Evolutionary conservation across 768 basidiomycete species (phyloP).

Genomic region (Pleurotus eryngii): DNA sequence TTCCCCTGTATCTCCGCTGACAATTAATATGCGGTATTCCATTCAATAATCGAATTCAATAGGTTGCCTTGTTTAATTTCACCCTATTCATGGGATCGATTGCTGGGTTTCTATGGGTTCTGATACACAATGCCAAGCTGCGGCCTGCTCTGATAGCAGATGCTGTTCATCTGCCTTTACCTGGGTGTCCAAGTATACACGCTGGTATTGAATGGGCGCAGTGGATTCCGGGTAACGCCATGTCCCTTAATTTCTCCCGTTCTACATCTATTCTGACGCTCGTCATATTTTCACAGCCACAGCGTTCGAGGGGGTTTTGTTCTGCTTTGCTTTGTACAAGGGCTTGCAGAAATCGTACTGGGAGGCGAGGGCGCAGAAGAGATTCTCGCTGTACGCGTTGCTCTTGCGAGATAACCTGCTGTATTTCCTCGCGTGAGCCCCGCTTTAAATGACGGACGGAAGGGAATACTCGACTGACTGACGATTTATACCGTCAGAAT

Average conservation of each 20-base stretch:
- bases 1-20: neutral
- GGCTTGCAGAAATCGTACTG: constrained; percentile 21
- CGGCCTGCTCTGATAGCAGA: constrained; percentile 33
- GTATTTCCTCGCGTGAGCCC: constrained; percentile 39
- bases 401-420: constrained; percentile 41
- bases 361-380: constrained; percentile 20
- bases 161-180: constrained; percentile 33
- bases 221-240: constrained; percentile 38
- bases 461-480: too few species aligned
- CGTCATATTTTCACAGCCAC: constrained; percentile 24
- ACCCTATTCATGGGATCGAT: constrained; percentile 39
- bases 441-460: neutral
- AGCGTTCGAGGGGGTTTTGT: constrained; percentile 38
- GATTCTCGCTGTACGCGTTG: constrained; percentile 27
- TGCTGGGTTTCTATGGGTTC: constrained; percentile 37
- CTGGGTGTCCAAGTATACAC: constrained; percentile 39
- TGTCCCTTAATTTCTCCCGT: neutral
- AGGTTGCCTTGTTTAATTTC: constrained; percentile 38
- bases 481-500: constrained; percentile 24
- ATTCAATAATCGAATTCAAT: too few species aligned
- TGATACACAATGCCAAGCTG: constrained; percentile 32
- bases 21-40: neutral
- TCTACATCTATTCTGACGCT: neutral
- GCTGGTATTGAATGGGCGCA: constrained; percentile 40
- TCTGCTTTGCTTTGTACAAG: constrained; percentile 36